Percentiles rank a stretch among this genome's conserved stretches.
These are phyloP conservation scores for Leccinum boreale DNA, from an alignment of 768 basidiomycete genomes.

Conservation along the genomic window DNA sequence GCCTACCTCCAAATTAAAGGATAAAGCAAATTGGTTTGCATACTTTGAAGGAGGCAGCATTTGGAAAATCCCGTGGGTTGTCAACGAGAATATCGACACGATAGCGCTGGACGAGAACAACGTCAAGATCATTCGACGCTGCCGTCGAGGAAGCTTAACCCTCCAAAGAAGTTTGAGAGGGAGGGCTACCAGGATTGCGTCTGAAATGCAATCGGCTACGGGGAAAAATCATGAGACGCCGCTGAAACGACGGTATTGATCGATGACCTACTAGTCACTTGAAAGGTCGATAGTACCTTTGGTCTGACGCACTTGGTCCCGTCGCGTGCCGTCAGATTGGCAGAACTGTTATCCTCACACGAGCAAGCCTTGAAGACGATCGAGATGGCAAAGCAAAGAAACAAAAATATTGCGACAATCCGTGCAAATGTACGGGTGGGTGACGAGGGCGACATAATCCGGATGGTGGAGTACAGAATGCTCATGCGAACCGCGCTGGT, in stretches of 20 bases:
- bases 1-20: not conserved
- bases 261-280: not conserved
- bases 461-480: not conserved
- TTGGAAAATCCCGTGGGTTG: not conserved
- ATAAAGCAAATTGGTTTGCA: not conserved
- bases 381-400: not conserved
- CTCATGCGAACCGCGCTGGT: not conserved
- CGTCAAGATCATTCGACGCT: constrained; percentile 17
- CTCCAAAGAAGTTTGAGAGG: constrained; percentile 11
- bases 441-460: not conserved
- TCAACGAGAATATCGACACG: constrained; percentile 3
- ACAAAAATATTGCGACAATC: not conserved
- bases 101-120: constrained; percentile 11
- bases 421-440: not conserved
- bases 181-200: not conserved
- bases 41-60: not conserved
- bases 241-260: not conserved
- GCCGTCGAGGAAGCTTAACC: constrained; percentile 10
- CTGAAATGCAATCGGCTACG: not conserved
- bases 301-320: not conserved
- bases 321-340: not conserved
- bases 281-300: not conserved
- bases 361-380: not conserved
- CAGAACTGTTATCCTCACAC: not conserved
- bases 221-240: not conserved